Percentiles rank a stretch among this genome's conserved stretches.
phyloP scores from a whole-genome alignment of 2,329 filamentous ascomycete genomes.

The Microcera coccophila region DNA sequence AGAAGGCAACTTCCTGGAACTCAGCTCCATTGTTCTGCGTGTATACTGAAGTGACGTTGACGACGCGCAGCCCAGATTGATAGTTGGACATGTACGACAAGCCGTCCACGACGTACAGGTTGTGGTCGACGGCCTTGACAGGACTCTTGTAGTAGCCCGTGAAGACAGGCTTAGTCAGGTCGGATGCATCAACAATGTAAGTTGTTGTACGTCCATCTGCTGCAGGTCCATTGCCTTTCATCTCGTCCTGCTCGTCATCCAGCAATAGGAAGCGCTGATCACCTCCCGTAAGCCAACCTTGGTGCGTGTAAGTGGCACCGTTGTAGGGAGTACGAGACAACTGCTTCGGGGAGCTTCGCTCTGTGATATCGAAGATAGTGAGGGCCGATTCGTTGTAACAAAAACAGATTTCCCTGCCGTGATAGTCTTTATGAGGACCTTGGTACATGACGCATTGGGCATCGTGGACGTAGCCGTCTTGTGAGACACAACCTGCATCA shows the following conservation, averaged over 20 bases:
- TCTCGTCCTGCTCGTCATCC: conserved; percentile 53
- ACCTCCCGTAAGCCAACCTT: conserved; percentile 50
- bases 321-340: no score
- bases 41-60: no score
- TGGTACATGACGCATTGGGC: conserved; percentile 51
- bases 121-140: conserved; percentile 40
- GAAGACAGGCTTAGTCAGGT: conserved; percentile 36
- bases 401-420: conserved; percentile 49
- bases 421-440: conserved; percentile 40
- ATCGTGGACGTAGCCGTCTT: conserved; percentile 52
- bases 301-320: conserved; percentile 55
- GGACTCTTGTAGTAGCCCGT: conserved; percentile 34
- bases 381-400: conserved; percentile 50
- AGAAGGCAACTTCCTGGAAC: conserved; percentile 44
- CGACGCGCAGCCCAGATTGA: conserved; percentile 40
- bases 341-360: no score
- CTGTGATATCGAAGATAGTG: conserved; percentile 41
- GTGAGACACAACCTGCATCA: conserved; percentile 46
- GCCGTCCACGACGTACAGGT: conserved; percentile 47
- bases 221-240: conserved; percentile 36
- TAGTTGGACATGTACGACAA: conserved; percentile 47
- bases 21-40: no score
- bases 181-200: conserved; percentile 46
- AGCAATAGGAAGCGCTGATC: conserved; percentile 43
- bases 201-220: conserved; percentile 42